Evolutionary conservation across 306 rosid species (phyloP).

Genomic region (Astragalus membranaceus): DNA sequence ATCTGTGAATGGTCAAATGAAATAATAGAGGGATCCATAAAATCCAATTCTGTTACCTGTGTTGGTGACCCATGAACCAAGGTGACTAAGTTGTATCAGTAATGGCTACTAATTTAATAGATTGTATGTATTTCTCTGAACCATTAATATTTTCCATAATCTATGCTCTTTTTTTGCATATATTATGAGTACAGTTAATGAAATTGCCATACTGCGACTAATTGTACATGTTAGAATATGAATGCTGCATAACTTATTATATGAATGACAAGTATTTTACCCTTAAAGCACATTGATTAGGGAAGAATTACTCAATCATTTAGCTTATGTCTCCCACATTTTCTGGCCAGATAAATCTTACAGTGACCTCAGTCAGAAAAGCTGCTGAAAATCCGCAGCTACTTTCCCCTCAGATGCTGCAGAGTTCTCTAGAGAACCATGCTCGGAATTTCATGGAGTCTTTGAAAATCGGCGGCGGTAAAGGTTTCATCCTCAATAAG

Average conservation of each 20-base stretch:
- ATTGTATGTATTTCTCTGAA: constrained; percentile 5
- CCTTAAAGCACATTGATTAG: not conserved
- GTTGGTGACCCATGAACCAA: not conserved
- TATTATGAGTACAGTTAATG: not conserved
- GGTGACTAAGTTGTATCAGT: not conserved
- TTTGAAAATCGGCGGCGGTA: not conserved
- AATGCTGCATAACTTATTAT: not conserved
- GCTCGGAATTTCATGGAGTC: constrained; percentile 5
- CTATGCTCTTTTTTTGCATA: not conserved
- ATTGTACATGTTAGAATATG: not conserved
- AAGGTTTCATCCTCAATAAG: constrained; percentile 20
- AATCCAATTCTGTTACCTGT: not conserved
- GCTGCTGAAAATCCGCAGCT: constrained; percentile 28
- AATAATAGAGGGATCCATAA: not conserved
- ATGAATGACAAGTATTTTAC: not conserved
- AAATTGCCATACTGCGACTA: not conserved
- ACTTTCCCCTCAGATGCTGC: constrained; percentile 29
- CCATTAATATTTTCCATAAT: not conserved
- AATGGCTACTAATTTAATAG: not conserved
- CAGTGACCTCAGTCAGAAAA: constrained; percentile 14
- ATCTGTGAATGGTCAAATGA: not conserved
- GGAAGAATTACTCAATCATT: not conserved
- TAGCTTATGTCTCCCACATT: not conserved
- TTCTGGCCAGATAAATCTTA: constrained; percentile 25
- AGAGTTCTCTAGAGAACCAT: constrained; percentile 12